Conservation (phyloP, 2,329 filamentous ascomycete genomes). For the Trichoderma polysporum region DNA sequence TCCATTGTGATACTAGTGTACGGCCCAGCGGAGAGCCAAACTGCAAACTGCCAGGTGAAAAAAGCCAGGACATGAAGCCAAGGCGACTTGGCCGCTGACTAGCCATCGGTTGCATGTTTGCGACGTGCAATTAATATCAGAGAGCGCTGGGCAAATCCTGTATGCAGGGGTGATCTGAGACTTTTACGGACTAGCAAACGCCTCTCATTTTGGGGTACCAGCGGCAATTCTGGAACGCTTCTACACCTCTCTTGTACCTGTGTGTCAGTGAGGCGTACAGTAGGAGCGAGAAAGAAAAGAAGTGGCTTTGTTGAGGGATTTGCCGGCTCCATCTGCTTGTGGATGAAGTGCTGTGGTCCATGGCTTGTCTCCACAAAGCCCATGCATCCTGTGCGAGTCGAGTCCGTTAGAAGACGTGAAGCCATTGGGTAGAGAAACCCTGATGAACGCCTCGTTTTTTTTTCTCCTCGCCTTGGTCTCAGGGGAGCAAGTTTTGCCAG, state of each 20-base stretch:
- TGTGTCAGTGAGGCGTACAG: background rate
- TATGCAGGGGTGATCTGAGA: constrained; percentile 2
- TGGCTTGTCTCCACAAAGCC: background rate
- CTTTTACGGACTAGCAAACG: background rate
- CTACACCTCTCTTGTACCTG: background rate
- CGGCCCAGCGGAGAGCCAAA: background rate
- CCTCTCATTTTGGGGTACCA: background rate
- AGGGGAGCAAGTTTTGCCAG: background rate
- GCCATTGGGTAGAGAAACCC: background rate
- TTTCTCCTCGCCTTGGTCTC: background rate
- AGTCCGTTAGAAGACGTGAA: background rate
- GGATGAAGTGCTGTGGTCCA: background rate
- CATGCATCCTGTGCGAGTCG: background rate
- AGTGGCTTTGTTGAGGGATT: background rate
- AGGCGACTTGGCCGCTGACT: background rate
- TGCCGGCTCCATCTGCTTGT: background rate
- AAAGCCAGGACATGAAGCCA: background rate
- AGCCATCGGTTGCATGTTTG: constrained; percentile 6
- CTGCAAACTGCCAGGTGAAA: background rate
- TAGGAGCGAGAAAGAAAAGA: background rate
- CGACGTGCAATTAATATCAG: background rate
- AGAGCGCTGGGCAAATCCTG: background rate
- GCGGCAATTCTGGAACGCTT: constrained; percentile 19
- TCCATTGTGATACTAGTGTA: background rate
- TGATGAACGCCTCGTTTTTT: background rate